Base-by-base conservation (phyloP, 1,284 basidiomycete species). In the Xanthoconium separans region DNA sequence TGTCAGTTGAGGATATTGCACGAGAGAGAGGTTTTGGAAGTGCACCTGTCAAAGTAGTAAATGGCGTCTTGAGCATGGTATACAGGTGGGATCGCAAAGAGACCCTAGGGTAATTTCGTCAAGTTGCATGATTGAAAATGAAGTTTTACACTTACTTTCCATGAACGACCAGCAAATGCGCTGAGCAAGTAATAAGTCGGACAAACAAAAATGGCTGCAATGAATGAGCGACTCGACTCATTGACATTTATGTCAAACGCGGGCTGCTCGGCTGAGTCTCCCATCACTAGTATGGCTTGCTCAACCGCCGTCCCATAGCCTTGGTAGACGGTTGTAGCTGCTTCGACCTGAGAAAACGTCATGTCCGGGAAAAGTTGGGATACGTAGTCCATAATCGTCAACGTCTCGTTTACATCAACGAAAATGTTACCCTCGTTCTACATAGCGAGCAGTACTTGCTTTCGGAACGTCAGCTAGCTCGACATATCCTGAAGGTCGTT, bases 341-440 rank as follows among this genome's bases (percentile, higher is more conserved):
- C 48, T 40, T 45, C 29, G 15, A 58, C 33, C 29, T 66, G 50
- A 2, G 0, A 11, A 9, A 39, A 20, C 0, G 51, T 40, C 59
- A 64, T 55, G 10, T 52, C 39, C 2, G 68, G 62, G 59, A 66
- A 71, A 40, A 66, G 45, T 7, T 31, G 51, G 37, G 65, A 51
- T 20, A 63, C 12, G n/a, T 65, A 66, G 15, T 63, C 60, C 0
- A 49, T 45, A 40, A 56, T 50, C 22, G 53, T 41, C 37, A 57
- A 50, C 1, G 36, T 58, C 22, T 50, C 50, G n/a, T 55, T 59
- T 3, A 13, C 10, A 29, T 62, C 18, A 1, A 66, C 54, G 16
- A 69, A 57, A 1, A 37, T 4, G 20, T 43, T 37, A 18, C 64
- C 65, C 20, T 66, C 65, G 7, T 66, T 51, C 12, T 51, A 37